Base-by-base conservation (phyloP, 2,329 filamentous ascomycete genomes). In the Xylariales sp. region DNA sequence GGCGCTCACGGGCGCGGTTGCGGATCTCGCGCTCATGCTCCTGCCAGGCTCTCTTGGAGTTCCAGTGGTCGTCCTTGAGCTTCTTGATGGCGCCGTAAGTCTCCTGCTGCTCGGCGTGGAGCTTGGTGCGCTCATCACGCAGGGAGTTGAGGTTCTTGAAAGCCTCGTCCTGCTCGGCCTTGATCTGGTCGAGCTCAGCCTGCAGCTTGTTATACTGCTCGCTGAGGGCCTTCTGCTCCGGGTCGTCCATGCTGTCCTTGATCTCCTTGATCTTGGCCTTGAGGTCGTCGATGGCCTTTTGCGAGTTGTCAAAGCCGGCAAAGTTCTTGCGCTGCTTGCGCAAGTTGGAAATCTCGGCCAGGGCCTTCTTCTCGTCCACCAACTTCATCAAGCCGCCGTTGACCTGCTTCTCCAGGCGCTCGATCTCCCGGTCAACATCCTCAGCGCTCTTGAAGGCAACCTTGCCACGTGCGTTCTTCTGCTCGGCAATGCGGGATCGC, bases 291-390 rank as follows among this genome's bases (percentile, higher is more conserved):
- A 98, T 97, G 49, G 77, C 77, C 75, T 94, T 94, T 67, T 97
- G 87, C 23, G 81, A 74, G 42, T 85, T 81, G 43, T 95, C 88
- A 55, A 97, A 85, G 45, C 81, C 78, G 41, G 82, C 80, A 61
- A 98, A 96, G 65, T 81, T 85, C 80, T 96, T 97, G 69, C 87
- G 87, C 56, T 85, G 78, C 73, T 94, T 95, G 64, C 85, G 83
- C 50, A 97, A 70, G 60, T 70, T 83, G 33, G 85, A 86, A 53
- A 95, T 83, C 54, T 96, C 88, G 35, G 77, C 69, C 15, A 97
- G 74, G 7, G 88, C 83, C 77, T 96, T 97, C 75, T 88, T 94
- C 78, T 97, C 93, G 54, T 98, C 93, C 10, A 97, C 93, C 36
- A 98, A 72, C 69, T 90, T 95, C 85, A 98, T 90, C 61, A 78